Base-by-base conservation (phyloP, 768 basidiomycete species). In the Russula abietina region DNA sequence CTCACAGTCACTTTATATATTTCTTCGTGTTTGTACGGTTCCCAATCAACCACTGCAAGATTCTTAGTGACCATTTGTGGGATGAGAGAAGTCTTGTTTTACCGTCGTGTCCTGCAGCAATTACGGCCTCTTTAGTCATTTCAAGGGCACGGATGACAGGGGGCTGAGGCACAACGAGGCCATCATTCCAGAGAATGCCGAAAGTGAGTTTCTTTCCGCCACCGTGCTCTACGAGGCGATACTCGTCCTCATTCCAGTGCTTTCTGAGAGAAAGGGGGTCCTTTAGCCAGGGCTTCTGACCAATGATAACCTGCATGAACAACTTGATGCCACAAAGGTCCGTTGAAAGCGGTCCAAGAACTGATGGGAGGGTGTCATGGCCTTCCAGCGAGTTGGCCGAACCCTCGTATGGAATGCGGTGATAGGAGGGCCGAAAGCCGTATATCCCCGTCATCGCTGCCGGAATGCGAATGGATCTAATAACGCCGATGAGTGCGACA, bases 401-500 rank as follows among this genome's bases (percentile, higher is more conserved):
- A 24, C 85, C 84, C n/a, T 76, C 74, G 69, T 87, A 91, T 0
- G 91, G 91, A 2, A 91, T 72, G 26, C 91, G 82, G 43, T 81
- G 77, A 67, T 79, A 88, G 17, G 86, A 87, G 0, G 88, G 88
- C 6, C 85, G 80, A 28, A 93, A 74, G 10, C 84, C 85, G 71
- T 91, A 94, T 10, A 87, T 65, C 1, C 87, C 88, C 68, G 83
- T 83, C 66, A 89, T 84, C 0, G 79, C 80, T 10, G 84, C 71
- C 7, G 91, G 91, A 60, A 88, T 85, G 19, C 90, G 84, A 30
- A 90, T 70, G 4, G 89, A 90, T 4, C 88, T 89, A 64, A n/a
- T 7, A 22, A 5, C 8, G 16, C 14, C 3, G 41, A 14, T 51
- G 49, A 60, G 22, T 39, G 45, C 14, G n/a, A 52, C 6, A 19